phyloP scores from a whole-genome alignment of 1,284 basidiomycete species.

The Boletus subluridellus region DNA sequence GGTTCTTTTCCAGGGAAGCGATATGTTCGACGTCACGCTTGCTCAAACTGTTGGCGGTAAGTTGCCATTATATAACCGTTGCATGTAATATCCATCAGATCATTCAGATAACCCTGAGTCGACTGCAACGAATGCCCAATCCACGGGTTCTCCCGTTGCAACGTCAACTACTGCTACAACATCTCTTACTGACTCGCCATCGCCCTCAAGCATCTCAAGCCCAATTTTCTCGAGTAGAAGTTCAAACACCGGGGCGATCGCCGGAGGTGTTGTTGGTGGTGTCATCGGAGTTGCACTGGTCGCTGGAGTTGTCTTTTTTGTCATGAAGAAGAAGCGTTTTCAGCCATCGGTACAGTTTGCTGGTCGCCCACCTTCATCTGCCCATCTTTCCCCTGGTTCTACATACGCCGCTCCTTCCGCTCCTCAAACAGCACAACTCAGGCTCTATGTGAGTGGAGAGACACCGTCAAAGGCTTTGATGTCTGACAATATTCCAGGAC shows the following conservation, averaged over 20 bases:
- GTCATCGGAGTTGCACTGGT: constrained; percentile 32
- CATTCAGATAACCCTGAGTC: constrained; percentile 31
- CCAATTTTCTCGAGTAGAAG: not conserved
- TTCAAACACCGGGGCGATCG: constrained; percentile 25
- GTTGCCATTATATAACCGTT: not conserved
- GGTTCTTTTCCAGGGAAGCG: constrained; percentile 12
- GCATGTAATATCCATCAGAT: not conserved
- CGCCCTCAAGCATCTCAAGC: not conserved
- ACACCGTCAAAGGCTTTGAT: not conserved
- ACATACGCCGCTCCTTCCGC: constrained; percentile 7
- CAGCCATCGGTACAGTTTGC: constrained; percentile 13
- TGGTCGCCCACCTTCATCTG: not conserved
- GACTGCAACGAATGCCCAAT: constrained; percentile 15
- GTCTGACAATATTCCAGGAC: constrained; percentile 21
- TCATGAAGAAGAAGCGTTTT: constrained; percentile 28
- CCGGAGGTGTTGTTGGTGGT: constrained; percentile 36
- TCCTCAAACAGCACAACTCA: constrained; percentile 24
- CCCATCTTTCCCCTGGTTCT: constrained; percentile 1
- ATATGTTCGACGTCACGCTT: constrained; percentile 19
- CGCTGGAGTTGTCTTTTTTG: constrained; percentile 25
- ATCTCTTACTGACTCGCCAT: constrained; percentile 3
- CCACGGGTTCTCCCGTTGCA: constrained; percentile 16
- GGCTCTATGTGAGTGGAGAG: constrained; percentile 29
- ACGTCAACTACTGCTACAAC: constrained; percentile 2
- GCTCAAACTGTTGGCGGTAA: constrained; percentile 29